phyloP scores from a whole-genome alignment of 192 early-diverging fungal genomes.

The Coemansia sp. region DNA sequence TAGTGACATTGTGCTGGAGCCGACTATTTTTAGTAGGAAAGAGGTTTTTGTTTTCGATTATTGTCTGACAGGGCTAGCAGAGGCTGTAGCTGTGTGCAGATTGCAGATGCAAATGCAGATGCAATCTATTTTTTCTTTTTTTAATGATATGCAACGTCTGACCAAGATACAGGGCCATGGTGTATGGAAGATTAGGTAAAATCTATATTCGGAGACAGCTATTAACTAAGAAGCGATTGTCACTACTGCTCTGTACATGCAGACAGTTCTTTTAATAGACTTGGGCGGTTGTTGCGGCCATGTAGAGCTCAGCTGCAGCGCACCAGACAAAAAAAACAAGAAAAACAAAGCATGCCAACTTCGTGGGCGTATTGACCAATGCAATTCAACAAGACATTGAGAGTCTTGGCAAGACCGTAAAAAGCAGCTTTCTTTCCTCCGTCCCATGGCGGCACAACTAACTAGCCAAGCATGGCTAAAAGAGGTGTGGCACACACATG shows the following conservation, averaged over 20 bases:
- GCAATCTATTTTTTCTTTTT: background rate
- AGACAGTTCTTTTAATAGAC: background rate
- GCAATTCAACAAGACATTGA: conserved; percentile 3
- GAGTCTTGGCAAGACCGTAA: background rate
- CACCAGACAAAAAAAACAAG: background rate
- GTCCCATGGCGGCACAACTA: background rate
- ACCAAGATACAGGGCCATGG: too few species aligned
- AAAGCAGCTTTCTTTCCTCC: background rate
- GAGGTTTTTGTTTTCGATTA: too few species aligned
- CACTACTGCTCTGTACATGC: background rate
- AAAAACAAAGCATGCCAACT: background rate
- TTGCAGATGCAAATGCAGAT: too few species aligned
- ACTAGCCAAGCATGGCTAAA: background rate
- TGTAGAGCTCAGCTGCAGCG: background rate
- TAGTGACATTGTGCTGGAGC: too few species aligned
- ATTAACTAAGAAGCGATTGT: too few species aligned
- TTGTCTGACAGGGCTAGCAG: too few species aligned
- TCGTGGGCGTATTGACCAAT: background rate
- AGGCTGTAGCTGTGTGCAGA: too few species aligned
- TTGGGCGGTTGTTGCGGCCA: background rate
- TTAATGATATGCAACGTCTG: too few species aligned
- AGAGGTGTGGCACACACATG: background rate
- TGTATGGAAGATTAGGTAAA: too few species aligned
- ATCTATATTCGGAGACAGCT: too few species aligned
- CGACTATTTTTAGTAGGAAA: too few species aligned